Evolutionary conservation across 2,329 filamentous ascomycete species (phyloP), one percentile per base, ranked within the genome.

Genomic region (Trichoderma guizhouense): DNA sequence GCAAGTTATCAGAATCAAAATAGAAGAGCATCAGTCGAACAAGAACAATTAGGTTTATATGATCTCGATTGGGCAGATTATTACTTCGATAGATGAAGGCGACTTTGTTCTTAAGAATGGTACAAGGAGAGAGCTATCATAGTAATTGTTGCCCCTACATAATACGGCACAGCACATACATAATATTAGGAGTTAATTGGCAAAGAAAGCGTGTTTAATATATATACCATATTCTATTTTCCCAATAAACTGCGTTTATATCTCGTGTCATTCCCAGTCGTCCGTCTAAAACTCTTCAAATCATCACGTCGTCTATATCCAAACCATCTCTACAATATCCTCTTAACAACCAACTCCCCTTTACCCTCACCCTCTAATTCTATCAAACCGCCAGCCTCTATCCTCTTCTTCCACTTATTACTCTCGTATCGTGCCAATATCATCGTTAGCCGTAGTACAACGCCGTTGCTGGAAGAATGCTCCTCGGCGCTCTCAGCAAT

Each of bases 361-460:
- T 83, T 80, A 3, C 82, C 79, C 0, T 76, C 79, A 2, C 83
- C 85, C 1, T 85, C 84, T 30, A 89, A 74, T 74, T 86, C 86
- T 8, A 91, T 65, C 47, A 87, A 83, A 0, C 86, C 87, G 1
- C 87, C 87, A 0, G 81, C 81, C 79, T 93, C 90, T 15, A 94
- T 83, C 79, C 88, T 89, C 84, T 92, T 94, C 81, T 90, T 91
- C 92, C 92, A 95, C 81, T 91, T 93, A 26, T 84, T 88, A 74
- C 91, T 90, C 83, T 94, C 92, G 74, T 91, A 92, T 47, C 90
- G 86, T 5, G 90, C 92, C 26, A 93, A 84, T 14, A 95, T 91
- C 72, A 95, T 84, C 0, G 93, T 95, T 89, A 95, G 91, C 68
- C 92, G 86, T 74, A 94, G 80, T 18, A 86, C 82, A 1, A 85